These are phyloP conservation scores for Skeletonema potamos DNA, from an alignment of 108 stramenopile species.

Conservation along the genomic window DNA sequence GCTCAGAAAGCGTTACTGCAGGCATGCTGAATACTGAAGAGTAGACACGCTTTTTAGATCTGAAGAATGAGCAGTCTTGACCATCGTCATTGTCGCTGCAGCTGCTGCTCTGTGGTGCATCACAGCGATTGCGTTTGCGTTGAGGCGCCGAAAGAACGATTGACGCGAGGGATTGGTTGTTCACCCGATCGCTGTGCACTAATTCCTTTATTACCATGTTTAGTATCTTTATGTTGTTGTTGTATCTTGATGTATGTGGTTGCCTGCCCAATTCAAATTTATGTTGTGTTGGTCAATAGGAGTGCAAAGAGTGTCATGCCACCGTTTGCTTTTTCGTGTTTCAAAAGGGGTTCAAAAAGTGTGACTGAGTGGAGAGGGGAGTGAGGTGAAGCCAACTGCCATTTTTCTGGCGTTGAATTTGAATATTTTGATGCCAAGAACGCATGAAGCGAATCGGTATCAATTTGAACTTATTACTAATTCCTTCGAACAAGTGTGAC, in stretches of 20 bases:
- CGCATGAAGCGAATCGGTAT: not conserved
- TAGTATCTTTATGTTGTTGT: not conserved
- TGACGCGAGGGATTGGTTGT: not conserved
- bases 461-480: too few relatives aligned
- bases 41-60: not conserved
- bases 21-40: not conserved
- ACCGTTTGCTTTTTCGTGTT: not conserved
- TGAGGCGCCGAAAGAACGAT: not conserved
- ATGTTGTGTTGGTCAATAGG: too few relatives aligned
- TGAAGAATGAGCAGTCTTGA: not conserved
- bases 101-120: not conserved
- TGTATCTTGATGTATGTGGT: not conserved
- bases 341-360: too few relatives aligned
- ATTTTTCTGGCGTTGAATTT: not conserved
- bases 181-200: slow-evolving; percentile 2
- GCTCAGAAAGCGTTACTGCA: not conserved
- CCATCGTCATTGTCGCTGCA: not conserved
- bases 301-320: too few relatives aligned
- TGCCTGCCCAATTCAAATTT: not conserved
- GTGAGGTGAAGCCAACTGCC: not conserved
- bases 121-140: not conserved
- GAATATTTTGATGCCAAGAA: not conserved
- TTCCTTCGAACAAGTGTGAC: too few relatives aligned
- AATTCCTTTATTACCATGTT: not conserved
- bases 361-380: not conserved